Evolutionary conservation across 495 filamentous ascomycete genomes (phyloP).

Genomic region (Zalerion maritima): DNA sequence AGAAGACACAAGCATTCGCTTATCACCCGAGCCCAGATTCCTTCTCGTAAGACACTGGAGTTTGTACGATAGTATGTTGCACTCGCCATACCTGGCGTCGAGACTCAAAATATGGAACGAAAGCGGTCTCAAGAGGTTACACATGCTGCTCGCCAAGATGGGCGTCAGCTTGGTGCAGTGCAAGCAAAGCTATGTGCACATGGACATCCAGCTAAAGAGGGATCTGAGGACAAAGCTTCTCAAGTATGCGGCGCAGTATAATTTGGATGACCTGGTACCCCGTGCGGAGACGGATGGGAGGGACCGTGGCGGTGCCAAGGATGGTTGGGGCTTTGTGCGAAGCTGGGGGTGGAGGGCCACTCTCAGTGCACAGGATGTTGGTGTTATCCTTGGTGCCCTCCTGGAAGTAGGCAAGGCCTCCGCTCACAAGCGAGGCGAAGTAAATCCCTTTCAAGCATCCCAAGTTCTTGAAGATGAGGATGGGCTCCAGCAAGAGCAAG

Average conservation of each 20-base stretch:
- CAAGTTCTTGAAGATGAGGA: constrained; percentile 29
- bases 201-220: constrained; percentile 95
- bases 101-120: constrained; percentile 92
- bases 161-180: constrained; percentile 87
- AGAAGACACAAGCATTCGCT: constrained; percentile 78
- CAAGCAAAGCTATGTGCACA: constrained; percentile 89
- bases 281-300: constrained; percentile 41
- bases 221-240: constrained; percentile 72
- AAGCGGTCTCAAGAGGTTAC: constrained; percentile 71
- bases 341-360: constrained; percentile 98
- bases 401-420: constrained; percentile 68
- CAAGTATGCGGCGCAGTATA: constrained; percentile 80
- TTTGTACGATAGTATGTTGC: constrained; percentile 94
- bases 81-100: constrained; percentile 89
- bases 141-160: constrained; percentile 96
- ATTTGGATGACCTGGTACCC: constrained; percentile 82
- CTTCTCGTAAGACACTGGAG: constrained; percentile 93
- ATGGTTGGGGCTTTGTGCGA: constrained; percentile 92
- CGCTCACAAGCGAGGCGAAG: constrained; percentile 11
- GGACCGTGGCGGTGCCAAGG: constrained; percentile 45
- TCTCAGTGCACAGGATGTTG: constrained; percentile 80
- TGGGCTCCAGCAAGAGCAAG: constrained; percentile 39
- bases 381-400: constrained; percentile 75
- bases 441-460: constrained; percentile 18
- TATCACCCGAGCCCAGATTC: constrained; percentile 90